Percentiles rank a stretch among this genome's conserved stretches.
Evolutionary conservation across 176 grass and related monocot species (phyloP).

Genomic region (Chrysopogon serrulatus): DNA sequence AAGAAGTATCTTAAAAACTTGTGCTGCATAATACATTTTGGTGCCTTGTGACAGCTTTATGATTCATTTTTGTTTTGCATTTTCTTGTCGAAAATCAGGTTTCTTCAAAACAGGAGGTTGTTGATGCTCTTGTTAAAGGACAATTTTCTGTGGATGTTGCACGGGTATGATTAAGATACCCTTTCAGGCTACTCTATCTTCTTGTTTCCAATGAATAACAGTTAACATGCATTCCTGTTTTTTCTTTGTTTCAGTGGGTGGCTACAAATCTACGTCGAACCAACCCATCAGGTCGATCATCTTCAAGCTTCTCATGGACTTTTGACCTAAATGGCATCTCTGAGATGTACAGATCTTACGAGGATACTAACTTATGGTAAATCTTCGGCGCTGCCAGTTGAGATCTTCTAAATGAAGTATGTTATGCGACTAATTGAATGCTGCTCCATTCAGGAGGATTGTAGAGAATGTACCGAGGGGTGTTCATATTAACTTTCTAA

Average conservation of each 20-base stretch:
- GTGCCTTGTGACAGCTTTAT: neutral
- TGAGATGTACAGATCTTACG: constrained; percentile 93
- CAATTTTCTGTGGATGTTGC: constrained; percentile 88
- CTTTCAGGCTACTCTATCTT: neutral
- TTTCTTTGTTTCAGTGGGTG: constrained; percentile 63
- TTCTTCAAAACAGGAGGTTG: constrained; percentile 73
- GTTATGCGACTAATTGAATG: neutral
- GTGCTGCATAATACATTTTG: neutral
- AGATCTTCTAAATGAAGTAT: neutral
- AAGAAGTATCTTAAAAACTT: neutral
- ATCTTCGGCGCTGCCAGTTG: neutral
- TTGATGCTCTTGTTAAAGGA: constrained; percentile 61
- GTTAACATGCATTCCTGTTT: constrained; percentile 5
- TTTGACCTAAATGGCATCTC: constrained; percentile 91
- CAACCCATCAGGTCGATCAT: constrained; percentile 30
- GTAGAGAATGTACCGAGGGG: constrained; percentile 91
- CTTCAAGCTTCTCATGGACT: constrained; percentile 69
- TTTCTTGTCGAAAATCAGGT: constrained; percentile 42
- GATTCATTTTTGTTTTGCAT: constrained; percentile 20
- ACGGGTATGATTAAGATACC: constrained; percentile 40
- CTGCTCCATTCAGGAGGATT: constrained; percentile 48
- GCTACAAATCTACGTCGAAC: constrained; percentile 68
- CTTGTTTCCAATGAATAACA: neutral
- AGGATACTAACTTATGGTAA: constrained; percentile 95
- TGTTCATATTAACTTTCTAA: constrained; percentile 90